These are phyloP conservation scores for Ustilago lituana DNA, from an alignment of 1,284 basidiomycete species.

Conservation along the genomic window DNA sequence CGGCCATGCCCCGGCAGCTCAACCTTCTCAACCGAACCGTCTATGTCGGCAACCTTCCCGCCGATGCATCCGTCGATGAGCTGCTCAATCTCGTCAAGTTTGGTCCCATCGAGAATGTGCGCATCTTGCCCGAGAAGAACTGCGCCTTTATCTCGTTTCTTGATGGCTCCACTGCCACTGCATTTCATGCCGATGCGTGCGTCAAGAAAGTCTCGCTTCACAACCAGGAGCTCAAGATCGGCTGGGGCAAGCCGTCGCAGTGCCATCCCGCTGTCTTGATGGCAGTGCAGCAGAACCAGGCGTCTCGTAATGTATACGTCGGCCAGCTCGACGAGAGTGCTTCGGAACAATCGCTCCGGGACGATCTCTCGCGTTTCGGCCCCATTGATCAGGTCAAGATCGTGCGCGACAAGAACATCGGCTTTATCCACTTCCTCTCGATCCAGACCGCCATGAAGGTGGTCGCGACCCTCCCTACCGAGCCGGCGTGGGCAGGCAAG, in stretches of 20 bases:
- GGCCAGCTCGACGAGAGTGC: slow-evolving; percentile 61
- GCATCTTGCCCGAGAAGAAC: slow-evolving; percentile 94
- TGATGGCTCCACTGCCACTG: slow-evolving; percentile 58
- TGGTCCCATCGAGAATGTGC: slow-evolving; percentile 93
- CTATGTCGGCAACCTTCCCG: slow-evolving; percentile 94
- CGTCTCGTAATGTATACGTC: slow-evolving; percentile 65
- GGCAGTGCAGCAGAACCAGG: slow-evolving; percentile 65
- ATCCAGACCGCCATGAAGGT: slow-evolving; percentile 66
- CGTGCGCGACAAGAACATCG: slow-evolving; percentile 66
- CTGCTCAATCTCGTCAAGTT: slow-evolving; percentile 97
- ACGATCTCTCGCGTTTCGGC: slow-evolving; percentile 62
- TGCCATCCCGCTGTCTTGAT: slow-evolving; percentile 59
- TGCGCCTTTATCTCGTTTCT: slow-evolving; percentile 89
- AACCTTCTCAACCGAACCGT: slow-evolving; percentile 77
- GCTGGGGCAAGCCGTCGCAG: slow-evolving; percentile 66
- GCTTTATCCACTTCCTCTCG: slow-evolving; percentile 65
- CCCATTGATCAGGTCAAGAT: slow-evolving; percentile 67
- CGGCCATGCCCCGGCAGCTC: slow-evolving; percentile 33
- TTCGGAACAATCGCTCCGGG: slow-evolving; percentile 59
- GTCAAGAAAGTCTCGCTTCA: slow-evolving; percentile 65
- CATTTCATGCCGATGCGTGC: slow-evolving; percentile 66
- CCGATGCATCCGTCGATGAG: slow-evolving; percentile 96
- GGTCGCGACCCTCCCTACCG: slow-evolving; percentile 58
- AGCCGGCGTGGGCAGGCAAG: slow-evolving; percentile 61
- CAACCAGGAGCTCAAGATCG: slow-evolving; percentile 66